Conservation (phyloP, 2,329 filamentous ascomycete species). For the Penicillium sp. region DNA sequence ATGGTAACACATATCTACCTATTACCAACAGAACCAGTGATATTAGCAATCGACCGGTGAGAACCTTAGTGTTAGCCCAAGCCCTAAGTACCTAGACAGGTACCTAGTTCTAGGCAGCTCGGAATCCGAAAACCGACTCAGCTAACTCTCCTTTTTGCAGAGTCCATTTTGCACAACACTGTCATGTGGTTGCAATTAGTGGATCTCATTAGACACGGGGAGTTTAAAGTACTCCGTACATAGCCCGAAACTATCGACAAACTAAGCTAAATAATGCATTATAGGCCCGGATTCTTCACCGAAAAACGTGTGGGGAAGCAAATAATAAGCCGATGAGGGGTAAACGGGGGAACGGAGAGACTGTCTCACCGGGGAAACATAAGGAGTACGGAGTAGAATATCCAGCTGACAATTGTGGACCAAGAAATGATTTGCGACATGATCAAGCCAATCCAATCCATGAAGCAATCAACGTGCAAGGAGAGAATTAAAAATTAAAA, state of each 20-base stretch:
- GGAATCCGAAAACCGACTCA: conserved; percentile 3
- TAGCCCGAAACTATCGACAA: neutral
- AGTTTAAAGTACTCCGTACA: neutral
- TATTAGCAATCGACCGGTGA: conserved; percentile 1
- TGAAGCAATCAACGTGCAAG: conserved; percentile 11
- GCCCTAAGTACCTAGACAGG: neutral
- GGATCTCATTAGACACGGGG: neutral
- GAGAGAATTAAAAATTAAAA: neutral
- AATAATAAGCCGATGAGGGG: conserved; percentile 10
- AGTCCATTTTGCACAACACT: neutral
- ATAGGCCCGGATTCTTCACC: conserved; percentile 17
- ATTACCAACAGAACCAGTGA: neutral
- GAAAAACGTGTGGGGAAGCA: conserved; percentile 15
- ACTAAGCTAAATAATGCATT: conserved; percentile 6
- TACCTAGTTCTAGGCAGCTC: neutral
- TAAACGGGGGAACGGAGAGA: neutral
- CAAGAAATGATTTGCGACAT: neutral
- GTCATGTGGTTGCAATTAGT: neutral
- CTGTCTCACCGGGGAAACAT: neutral
- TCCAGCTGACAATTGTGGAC: neutral
- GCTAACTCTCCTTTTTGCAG: conserved; percentile 1
- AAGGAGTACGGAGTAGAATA: neutral
- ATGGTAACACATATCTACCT: neutral
- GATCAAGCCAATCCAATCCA: conserved; percentile 12
- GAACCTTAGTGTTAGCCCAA: conserved; percentile 8